Conservation (phyloP, 2,329 filamentous ascomycete genomes). For the Capronia americana region DNA sequence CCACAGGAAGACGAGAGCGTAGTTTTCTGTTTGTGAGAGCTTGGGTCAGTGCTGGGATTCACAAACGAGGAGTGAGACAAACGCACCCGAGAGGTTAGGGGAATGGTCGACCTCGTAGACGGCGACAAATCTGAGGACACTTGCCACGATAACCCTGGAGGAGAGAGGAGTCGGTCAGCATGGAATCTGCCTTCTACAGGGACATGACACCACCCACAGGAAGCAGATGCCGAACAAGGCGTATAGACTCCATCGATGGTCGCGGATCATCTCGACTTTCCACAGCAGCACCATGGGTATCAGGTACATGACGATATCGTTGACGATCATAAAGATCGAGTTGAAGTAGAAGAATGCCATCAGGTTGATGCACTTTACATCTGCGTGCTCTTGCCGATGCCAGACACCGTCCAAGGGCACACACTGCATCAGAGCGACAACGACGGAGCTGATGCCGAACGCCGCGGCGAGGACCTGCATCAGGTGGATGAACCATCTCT, state of each 20-base stretch:
- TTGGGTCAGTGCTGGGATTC: background rate
- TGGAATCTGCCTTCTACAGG: background rate
- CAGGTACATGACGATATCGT: slow-evolving; percentile 34
- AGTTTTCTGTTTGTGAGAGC: slow-evolving; percentile 27
- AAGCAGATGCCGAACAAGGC: slow-evolving; percentile 30
- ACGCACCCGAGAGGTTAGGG: slow-evolving; percentile 28
- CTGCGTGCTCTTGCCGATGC: background rate
- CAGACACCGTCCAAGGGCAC: slow-evolving; percentile 27
- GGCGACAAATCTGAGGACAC: slow-evolving; percentile 31
- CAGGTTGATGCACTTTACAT: slow-evolving; percentile 30
- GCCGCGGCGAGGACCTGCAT: slow-evolving; percentile 29
- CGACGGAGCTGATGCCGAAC: slow-evolving; percentile 34
- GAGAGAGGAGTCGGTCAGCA: slow-evolving; percentile 2
- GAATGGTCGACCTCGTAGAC: slow-evolving; percentile 23
- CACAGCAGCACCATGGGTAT: slow-evolving; percentile 31
- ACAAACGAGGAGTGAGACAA: background rate
- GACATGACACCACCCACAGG: slow-evolving; percentile 23
- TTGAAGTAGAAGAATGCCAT: slow-evolving; percentile 34
- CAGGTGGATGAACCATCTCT: slow-evolving; percentile 32
- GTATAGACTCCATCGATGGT: slow-evolving; percentile 30
- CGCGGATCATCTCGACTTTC: slow-evolving; percentile 33
- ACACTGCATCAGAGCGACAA: slow-evolving; percentile 31
- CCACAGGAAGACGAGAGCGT: slow-evolving; percentile 33
- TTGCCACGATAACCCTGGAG: slow-evolving; percentile 32
- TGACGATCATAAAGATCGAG: slow-evolving; percentile 34